Evolutionary conservation across 306 rosid genomes (phyloP).

Genomic region (Carpinus fangiana): DNA sequence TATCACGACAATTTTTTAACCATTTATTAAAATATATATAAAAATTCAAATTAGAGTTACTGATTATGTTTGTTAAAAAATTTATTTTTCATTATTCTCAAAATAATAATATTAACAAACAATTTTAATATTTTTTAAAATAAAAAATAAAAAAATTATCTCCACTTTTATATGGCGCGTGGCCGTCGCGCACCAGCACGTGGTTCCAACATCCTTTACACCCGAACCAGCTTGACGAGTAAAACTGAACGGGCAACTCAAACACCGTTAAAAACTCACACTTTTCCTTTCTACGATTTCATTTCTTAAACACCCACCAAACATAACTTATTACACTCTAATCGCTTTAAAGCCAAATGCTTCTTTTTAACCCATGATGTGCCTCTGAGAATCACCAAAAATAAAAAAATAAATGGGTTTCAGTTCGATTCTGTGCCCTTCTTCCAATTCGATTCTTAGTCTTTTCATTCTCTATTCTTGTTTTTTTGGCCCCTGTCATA

Average conservation of each 20-base stretch:
- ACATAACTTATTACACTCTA: not conserved
- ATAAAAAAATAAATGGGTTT: constrained; percentile 42
- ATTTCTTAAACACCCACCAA: not conserved
- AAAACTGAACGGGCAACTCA: not conserved
- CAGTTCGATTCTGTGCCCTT: constrained; percentile 45
- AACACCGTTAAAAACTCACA: not conserved
- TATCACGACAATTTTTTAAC: no score
- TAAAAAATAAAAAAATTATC: no score
- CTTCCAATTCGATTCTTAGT: constrained; percentile 42
- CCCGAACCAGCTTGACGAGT: constrained; percentile 10
- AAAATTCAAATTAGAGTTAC: no score
- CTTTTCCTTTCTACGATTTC: not conserved
- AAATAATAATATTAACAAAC: no score
- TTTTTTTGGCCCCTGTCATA: constrained; percentile 41
- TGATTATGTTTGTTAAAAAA: no score
- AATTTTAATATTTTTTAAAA: no score
- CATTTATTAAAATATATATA: no score
- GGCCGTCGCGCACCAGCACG: not conserved
- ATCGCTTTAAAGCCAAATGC: not conserved
- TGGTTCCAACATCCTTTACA: not conserved
- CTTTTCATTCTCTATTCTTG: constrained; percentile 37
- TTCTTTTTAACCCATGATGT: not conserved
- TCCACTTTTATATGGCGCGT: not conserved
- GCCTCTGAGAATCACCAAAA: constrained; percentile 28
- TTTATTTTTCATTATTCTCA: no score